Conservation (phyloP, 805 yeast species). For the Saturnispora quitensis region DNA sequence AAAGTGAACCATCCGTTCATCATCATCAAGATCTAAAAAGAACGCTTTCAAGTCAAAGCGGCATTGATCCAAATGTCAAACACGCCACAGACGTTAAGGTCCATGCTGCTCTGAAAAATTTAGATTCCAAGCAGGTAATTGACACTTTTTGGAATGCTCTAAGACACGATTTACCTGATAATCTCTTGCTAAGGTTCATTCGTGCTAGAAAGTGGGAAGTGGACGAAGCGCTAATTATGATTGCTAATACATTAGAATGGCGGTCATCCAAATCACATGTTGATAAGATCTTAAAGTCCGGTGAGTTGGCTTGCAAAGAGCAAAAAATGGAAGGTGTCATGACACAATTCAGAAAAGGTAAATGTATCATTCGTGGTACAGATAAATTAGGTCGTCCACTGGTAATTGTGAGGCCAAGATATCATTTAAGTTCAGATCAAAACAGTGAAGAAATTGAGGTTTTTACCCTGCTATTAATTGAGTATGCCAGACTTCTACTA, state of each 20-base stretch:
- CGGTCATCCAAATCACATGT: slow-evolving; percentile 52
- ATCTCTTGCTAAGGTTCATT: slow-evolving; percentile 61
- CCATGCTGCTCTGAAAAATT: slow-evolving; percentile 40
- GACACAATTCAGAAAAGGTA: slow-evolving; percentile 52
- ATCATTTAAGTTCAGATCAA: slow-evolving; percentile 64
- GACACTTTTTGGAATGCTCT: slow-evolving; percentile 48
- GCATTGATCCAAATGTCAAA: slow-evolving; percentile 22
- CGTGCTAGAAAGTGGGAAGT: slow-evolving; percentile 85
- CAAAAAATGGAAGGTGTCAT: slow-evolving; percentile 37
- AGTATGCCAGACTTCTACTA: slow-evolving; percentile 67
- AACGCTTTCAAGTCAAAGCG: slow-evolving; percentile 17
- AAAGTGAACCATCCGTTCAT: slow-evolving; percentile 1
- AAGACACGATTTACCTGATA: slow-evolving; percentile 78
- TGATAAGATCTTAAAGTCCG: slow-evolving; percentile 53
- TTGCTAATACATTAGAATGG: slow-evolving; percentile 70
- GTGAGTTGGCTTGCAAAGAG: slow-evolving; percentile 56
- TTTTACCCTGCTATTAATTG: slow-evolving; percentile 70
- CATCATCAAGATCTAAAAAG: slow-evolving; percentile 9
- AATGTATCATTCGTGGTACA: slow-evolving; percentile 65
- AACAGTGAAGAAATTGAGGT: slow-evolving; percentile 61
- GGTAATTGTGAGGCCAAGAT: slow-evolving; percentile 69
- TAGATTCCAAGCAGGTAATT: slow-evolving; percentile 44
- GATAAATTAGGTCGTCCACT: slow-evolving; percentile 73
- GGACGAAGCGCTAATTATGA: slow-evolving; percentile 59
- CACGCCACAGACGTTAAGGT: slow-evolving; percentile 30